Evolutionary conservation across 2,329 filamentous ascomycete genomes (phyloP), one percentile per base, ranked within the genome.

Genomic region (Reticulascus tulasneorum): DNA sequence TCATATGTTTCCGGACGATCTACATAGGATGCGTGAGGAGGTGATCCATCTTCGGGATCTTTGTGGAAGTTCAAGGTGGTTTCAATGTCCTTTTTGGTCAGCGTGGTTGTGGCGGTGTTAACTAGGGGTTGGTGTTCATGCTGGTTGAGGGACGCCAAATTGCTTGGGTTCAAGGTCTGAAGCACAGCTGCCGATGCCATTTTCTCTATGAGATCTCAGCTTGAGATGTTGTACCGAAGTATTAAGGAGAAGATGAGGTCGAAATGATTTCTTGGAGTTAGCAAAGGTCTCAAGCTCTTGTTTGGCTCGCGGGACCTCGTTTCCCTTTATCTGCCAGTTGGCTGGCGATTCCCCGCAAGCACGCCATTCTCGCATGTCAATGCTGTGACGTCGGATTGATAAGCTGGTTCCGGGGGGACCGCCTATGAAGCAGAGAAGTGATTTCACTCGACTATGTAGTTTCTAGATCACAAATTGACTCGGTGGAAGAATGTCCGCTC

Each of bases 11-110:
- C 56, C 1, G 61, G 59, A 6, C 44, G 46, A 39, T 55, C 53
- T 8, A 56, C 43, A 33, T 62, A 64, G 5, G 52, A 53, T 0
- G 64, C 58, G 4, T 50, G 45, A 0, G 64, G 64, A 4, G 58
- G 55, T 3, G 62, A 60, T 22, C 64, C 65, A 35, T 69, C 64
- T 29, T 63, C 62, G 5, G 61, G 59, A 16, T 60, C 57, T 38
- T 64, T 58, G 46, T 55, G 58, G 47, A 59, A 69, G 47, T 65
- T 60, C 24, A 69, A 42, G 4, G 45, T 44, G 2, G 64, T 56
- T 5, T 50, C 45, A 4, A 69, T 20, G 11, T 37, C 16, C 13
- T 17, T 36, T 15, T 41, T 27, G 12, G 12, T 8, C 5, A 18
- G 10, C 23, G 23, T 10, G 16, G 10, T 12, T 23, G 11, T 17